phyloP scores from a whole-genome alignment of 805 yeast genomes.

The Candida chilensis region DNA sequence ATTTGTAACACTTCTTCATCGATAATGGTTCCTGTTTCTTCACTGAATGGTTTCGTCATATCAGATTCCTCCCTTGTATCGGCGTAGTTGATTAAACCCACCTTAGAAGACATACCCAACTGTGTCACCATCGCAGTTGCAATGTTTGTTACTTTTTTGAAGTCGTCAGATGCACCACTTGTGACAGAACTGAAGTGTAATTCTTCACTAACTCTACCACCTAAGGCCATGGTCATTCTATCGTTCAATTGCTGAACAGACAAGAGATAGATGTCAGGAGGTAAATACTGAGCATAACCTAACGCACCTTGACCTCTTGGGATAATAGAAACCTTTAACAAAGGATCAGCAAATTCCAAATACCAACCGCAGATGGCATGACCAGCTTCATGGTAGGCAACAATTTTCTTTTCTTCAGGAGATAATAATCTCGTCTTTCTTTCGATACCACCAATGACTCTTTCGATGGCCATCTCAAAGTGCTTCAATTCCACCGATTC shows the following conservation, averaged over 20 bases:
- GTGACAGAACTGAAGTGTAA: conserved; percentile 81
- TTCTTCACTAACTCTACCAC: conserved; percentile 91
- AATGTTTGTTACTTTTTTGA: conserved; percentile 82
- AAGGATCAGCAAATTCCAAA: conserved; percentile 79
- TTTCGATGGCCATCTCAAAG: conserved; percentile 88
- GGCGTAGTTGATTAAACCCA: conserved; percentile 55
- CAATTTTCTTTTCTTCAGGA: conserved; percentile 73
- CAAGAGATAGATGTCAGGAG: conserved; percentile 78
- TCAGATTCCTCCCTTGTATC: conserved; percentile 38
- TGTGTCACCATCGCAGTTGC: conserved; percentile 85
- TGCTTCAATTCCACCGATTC: conserved; percentile 54
- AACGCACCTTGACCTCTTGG: conserved; percentile 93
- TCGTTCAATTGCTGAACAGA: conserved; percentile 70
- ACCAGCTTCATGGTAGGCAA: conserved; percentile 95
- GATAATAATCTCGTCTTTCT: conserved; percentile 73
- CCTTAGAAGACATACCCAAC: conserved; percentile 77
- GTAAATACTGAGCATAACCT: conserved; percentile 94
- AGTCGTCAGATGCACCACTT: conserved; percentile 88
- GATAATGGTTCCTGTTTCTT: conserved; percentile 56
- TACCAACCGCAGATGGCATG: conserved; percentile 97
- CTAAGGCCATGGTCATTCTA: conserved; percentile 89
- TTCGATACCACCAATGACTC: conserved; percentile 92
- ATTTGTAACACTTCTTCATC: conserved; percentile 64
- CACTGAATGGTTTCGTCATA: conserved; percentile 60
- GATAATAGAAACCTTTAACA: conserved; percentile 85